A percentile compares a stretch with the other conserved stretches of the same genome.
These are phyloP conservation scores for Alternaria tenuissima DNA, from an alignment of 2,329 filamentous ascomycete species.

Conservation along the genomic window DNA sequence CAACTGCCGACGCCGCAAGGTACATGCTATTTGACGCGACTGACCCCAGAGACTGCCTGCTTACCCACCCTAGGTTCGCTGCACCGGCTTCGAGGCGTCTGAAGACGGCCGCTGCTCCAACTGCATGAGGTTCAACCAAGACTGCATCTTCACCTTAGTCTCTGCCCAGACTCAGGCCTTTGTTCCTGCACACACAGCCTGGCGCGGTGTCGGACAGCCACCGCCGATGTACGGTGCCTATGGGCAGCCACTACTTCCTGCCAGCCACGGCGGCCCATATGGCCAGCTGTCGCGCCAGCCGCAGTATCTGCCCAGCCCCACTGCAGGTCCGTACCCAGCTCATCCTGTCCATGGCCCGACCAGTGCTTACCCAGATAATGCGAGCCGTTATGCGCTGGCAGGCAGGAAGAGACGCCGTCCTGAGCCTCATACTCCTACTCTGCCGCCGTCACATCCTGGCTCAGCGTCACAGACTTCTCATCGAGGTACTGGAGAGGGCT, in stretches of 20 bases:
- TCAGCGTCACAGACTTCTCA: constrained; percentile 52
- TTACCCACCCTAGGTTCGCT: constrained; percentile 68
- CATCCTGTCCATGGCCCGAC: constrained; percentile 44
- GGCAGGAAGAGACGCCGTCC: constrained; percentile 58
- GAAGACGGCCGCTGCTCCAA: constrained; percentile 77
- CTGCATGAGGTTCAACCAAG: constrained; percentile 76
- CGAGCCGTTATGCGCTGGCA: constrained; percentile 48
- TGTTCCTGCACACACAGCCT: constrained; percentile 75
- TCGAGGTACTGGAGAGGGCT: constrained; percentile 47
- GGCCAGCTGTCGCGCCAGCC: constrained; percentile 51
- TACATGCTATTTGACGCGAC: constrained; percentile 35
- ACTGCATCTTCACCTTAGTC: constrained; percentile 79
- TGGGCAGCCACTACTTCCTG: constrained; percentile 58
- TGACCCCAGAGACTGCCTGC: constrained; percentile 8
- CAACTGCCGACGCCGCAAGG: constrained; percentile 68
- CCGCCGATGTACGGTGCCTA: constrained; percentile 62
- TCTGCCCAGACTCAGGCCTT: constrained; percentile 78
- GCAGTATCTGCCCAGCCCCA: constrained; percentile 56
- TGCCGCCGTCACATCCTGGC: constrained; percentile 58
- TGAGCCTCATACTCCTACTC: constrained; percentile 61
- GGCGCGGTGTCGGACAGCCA: constrained; percentile 54
- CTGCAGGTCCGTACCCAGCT: constrained; percentile 54
- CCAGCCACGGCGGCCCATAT: constrained; percentile 46
- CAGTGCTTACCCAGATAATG: constrained; percentile 49
- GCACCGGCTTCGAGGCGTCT: constrained; percentile 76